Evolutionary conservation across 164 flowering plant species (phyloP).

Genomic region (Tinospora cordifolia): DNA sequence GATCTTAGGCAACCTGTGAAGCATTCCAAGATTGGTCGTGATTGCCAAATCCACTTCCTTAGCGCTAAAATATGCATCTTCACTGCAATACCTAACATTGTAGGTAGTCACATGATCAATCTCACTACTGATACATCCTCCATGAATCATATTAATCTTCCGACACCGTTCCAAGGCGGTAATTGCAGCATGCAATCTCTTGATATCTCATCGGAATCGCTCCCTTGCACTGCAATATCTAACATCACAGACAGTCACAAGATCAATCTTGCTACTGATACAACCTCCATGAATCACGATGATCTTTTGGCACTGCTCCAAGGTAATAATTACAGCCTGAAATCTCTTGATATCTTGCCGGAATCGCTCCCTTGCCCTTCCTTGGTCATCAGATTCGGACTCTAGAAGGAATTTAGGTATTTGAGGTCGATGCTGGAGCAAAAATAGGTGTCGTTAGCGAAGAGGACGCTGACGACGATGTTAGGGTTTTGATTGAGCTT

Average conservation of each 20-base stretch:
- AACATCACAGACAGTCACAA: conserved; percentile 77
- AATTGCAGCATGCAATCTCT: no score
- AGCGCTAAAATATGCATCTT: conserved; percentile 59
- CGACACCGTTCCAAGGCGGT: no score
- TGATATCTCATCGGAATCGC: no score
- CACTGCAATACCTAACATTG: no score
- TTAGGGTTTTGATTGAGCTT: conserved; percentile 62
- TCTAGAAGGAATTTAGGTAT: no score
- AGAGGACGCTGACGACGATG: conserved; percentile 52
- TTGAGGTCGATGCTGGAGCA: conserved; percentile 87
- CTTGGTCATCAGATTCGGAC: conserved; percentile 31
- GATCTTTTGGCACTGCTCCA: conserved; percentile 73
- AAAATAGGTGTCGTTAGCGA: conserved; percentile 55
- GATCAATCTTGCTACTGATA: conserved; percentile 78
- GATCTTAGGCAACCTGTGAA: conserved; percentile 81
- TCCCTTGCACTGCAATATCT: conserved; percentile 61
- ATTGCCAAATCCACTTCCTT: conserved; percentile 87
- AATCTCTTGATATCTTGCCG: conserved; percentile 48
- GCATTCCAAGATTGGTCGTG: conserved; percentile 75
- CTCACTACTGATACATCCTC: no score
- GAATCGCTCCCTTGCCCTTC: conserved; percentile 49
- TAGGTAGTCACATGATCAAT: no score
- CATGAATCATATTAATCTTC: no score
- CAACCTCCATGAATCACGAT: conserved; percentile 69
- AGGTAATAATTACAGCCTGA: conserved; percentile 62